A percentile compares a stretch with the other conserved stretches of the same genome.
phyloP scores from a whole-genome alignment of 2,329 filamentous ascomycete genomes.

The Aspergillus floridensis region DNA sequence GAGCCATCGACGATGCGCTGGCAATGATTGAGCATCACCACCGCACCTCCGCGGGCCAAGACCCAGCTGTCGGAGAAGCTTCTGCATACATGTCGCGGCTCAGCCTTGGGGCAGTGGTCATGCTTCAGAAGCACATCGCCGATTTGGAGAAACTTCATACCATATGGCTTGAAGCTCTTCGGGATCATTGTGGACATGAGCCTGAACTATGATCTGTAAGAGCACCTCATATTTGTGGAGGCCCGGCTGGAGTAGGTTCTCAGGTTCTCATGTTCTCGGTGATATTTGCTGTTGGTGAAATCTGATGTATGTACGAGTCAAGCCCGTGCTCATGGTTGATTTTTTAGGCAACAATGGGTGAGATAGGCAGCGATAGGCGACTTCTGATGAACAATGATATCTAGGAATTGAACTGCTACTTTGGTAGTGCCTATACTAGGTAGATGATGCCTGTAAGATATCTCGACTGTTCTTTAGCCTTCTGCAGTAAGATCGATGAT shows the following conservation, averaged over 20 bases:
- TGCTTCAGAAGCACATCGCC: slow-evolving; percentile 29
- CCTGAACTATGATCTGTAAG: not conserved
- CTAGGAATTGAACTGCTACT: not conserved
- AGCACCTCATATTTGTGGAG: not conserved
- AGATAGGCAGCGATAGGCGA: not conserved
- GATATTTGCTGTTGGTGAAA: not conserved
- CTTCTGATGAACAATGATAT: not conserved
- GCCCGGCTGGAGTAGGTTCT: not conserved
- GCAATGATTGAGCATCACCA: slow-evolving; percentile 30
- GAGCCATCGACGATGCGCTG: slow-evolving; percentile 25
- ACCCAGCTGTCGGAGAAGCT: slow-evolving; percentile 17
- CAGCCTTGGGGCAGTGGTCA: slow-evolving; percentile 33
- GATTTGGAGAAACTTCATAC: slow-evolving; percentile 27
- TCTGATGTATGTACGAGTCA: not conserved
- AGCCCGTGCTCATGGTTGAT: not conserved
- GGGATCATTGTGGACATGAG: not conserved
- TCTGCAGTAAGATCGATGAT: not conserved
- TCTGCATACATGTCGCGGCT: slow-evolving; percentile 31
- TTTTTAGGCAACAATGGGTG: not conserved
- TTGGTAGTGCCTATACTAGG: no score
- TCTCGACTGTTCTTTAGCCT: no score
- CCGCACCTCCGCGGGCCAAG: slow-evolving; percentile 18
- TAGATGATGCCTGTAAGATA: no score
- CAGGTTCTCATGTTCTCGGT: not conserved
- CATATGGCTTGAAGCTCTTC: not conserved